These are phyloP conservation scores for Phytophthora sp. DNA, from an alignment of 352 stramenopile species.

Conservation along the genomic window DNA sequence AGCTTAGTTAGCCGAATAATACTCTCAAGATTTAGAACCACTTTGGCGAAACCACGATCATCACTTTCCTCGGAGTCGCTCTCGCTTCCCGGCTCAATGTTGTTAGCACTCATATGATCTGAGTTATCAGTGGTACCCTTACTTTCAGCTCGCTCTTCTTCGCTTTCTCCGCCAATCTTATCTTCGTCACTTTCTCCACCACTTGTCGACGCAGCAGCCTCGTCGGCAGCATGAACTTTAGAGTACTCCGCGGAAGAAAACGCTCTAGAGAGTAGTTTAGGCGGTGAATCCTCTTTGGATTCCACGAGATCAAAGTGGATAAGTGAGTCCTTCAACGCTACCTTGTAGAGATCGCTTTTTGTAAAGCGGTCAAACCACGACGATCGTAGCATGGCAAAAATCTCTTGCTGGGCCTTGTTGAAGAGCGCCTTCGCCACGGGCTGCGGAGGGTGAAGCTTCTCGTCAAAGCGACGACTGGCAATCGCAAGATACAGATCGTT, in stretches of 20 bases:
- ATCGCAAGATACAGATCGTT: conserved; percentile 66
- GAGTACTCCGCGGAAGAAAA: conserved; percentile 59
- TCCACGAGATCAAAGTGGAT: conserved; percentile 69
- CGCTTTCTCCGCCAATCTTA: conserved; percentile 7
- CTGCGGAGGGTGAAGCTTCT: conserved; percentile 47
- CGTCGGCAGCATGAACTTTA: conserved; percentile 8
- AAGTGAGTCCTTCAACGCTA: conserved; percentile 75
- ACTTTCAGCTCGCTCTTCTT: conserved; percentile 25
- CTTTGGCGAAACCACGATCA: conserved; percentile 55
- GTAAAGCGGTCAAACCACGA: conserved; percentile 88
- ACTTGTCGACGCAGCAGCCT: not conserved
- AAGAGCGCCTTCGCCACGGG: conserved; percentile 57
- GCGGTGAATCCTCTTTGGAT: conserved; percentile 67
- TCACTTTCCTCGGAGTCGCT: conserved; percentile 51
- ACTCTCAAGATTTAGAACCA: conserved; percentile 79
- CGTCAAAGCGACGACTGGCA: conserved; percentile 44
- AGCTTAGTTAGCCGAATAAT: conserved; percentile 87
- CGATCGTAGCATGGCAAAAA: conserved; percentile 79
- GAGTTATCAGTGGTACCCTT: conserved; percentile 19
- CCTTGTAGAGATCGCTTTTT: conserved; percentile 84
- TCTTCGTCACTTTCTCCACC: conserved; percentile 12
- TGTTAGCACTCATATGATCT: conserved; percentile 27
- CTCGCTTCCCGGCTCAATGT: conserved; percentile 49
- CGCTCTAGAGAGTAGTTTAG: conserved; percentile 65
- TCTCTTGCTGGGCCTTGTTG: conserved; percentile 76